Base-by-base conservation (phyloP, 768 basidiomycete genomes). In the Kwoniella sp. region DNA sequence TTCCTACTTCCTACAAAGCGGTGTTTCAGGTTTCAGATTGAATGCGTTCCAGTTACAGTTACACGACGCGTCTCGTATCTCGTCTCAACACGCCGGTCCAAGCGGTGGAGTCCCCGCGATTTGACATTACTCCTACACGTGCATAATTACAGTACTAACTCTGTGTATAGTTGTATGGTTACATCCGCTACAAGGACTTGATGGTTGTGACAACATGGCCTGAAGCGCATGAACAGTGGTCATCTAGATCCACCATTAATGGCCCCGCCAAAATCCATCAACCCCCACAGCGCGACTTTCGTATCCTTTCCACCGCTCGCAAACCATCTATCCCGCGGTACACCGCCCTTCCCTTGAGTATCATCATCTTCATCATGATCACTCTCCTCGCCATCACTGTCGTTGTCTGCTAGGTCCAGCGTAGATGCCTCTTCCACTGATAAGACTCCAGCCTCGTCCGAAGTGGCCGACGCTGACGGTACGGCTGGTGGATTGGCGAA, bases 251-350 rank as follows among this genome's bases (percentile, higher is more conserved):
- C 11, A 17, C 41, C 3, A 17, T 17, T 45, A 23, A 13, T 22
- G 15, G 41, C 38, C 56, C 26, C 34, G 8, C 45, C 68, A 63
- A 82, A 82, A 52, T 81, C 79, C 63, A 79, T 82, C 31, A 84
- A 61, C 50, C 84, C 81, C 92, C 92, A 93, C 26, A 93, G 82
- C 0, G 87, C 86, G 1, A 92, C 84, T 29, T 90, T 84, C 48
- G 82, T 83, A 72, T 92, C 91, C 77, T 89, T 89, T 1, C 86
- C 85, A 13, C 86, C 89, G 8, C 81, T 84, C 2, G 86, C 81
- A 31, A 91, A 75, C 90, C 90, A 92, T 30, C 85, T n/a, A 76
- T 80, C 63, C 85, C 82, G 56, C 1, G 62, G 59, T 20, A 48
- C 23, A 9, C 52, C 48, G 41, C 81, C 82, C 15, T 76, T 75